Conservation (phyloP, 129 eudicot genomes). For the Centaurea solstitialis region DNA sequence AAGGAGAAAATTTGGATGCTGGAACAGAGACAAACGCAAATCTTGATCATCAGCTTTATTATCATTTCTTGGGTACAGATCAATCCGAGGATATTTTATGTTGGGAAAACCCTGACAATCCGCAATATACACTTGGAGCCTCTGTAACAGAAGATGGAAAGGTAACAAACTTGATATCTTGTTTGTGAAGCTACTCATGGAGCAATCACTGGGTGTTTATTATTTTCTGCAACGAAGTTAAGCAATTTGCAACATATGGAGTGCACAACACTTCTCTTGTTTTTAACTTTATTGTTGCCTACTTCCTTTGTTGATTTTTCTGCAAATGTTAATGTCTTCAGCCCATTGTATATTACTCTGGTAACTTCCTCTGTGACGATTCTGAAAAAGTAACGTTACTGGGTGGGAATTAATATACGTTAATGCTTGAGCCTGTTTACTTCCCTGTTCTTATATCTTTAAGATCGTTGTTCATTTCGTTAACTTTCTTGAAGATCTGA, state of each 20-base stretch:
- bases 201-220: not conserved
- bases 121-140: conserved; percentile 58
- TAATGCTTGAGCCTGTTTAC: not conserved
- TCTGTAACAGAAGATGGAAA: conserved; percentile 93
- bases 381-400: not conserved
- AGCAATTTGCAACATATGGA: not conserved
- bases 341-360: not conserved
- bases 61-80: conserved; percentile 88
- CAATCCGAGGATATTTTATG: conserved; percentile 91
- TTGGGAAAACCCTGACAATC: conserved; percentile 82
- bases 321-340: not conserved
- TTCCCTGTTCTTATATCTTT: not conserved
- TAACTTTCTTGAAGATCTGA: not conserved
- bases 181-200: not conserved
- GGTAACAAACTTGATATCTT: conserved; percentile 36
- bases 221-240: not conserved
- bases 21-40: conserved; percentile 86
- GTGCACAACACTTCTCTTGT: not conserved
- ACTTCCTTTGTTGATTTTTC: not conserved
- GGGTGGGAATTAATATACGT: not conserved
- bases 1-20: conserved; percentile 81
- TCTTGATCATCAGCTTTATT: conserved; percentile 76
- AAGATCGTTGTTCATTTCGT: not conserved
- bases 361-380: not conserved
- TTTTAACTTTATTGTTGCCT: not conserved